phyloP scores from a whole-genome alignment of 2,329 filamentous ascomycete species.

The Sporothrix dimorphospora region DNA sequence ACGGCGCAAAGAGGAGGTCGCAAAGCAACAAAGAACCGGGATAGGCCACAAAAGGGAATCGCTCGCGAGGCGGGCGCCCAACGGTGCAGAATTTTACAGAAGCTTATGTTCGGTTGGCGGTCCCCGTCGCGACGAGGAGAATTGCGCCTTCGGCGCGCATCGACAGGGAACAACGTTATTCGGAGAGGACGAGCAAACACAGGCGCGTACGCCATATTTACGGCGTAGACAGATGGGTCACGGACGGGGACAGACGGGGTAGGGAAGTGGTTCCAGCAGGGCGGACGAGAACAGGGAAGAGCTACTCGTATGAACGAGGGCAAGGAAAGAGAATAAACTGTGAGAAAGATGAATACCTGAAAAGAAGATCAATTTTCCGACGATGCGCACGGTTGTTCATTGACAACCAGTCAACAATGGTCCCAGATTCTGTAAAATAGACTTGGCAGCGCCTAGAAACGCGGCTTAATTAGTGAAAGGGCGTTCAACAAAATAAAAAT shows the following conservation, averaged over 20 bases:
- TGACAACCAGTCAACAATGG: not conserved
- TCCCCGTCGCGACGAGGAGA: not conserved
- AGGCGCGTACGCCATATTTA: not conserved
- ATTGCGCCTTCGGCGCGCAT: not conserved
- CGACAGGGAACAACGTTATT: not conserved
- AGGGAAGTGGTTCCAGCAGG: too few species aligned
- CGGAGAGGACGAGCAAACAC: not conserved
- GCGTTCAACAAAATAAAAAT: too few species aligned
- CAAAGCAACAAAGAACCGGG: not conserved
- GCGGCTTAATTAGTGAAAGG: too few species aligned
- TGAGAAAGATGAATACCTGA: not conserved
- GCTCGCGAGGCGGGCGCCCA: not conserved
- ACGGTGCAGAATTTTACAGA: not conserved
- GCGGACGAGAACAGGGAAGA: too few species aligned
- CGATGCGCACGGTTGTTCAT: not conserved
- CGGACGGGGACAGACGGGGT: too few species aligned
- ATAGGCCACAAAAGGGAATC: not conserved
- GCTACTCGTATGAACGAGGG: too few species aligned
- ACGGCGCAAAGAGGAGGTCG: not conserved
- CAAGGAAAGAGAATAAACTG: not conserved
- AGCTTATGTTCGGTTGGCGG: not conserved
- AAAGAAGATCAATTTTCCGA: not conserved
- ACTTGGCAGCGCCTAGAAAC: not conserved
- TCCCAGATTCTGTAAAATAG: not conserved
- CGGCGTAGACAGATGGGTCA: too few species aligned